Evolutionary conservation across 371 early-diverging fungal species (phyloP), one percentile per base, ranked within the genome.

Genomic region (Rhizomucor miehei): DNA sequence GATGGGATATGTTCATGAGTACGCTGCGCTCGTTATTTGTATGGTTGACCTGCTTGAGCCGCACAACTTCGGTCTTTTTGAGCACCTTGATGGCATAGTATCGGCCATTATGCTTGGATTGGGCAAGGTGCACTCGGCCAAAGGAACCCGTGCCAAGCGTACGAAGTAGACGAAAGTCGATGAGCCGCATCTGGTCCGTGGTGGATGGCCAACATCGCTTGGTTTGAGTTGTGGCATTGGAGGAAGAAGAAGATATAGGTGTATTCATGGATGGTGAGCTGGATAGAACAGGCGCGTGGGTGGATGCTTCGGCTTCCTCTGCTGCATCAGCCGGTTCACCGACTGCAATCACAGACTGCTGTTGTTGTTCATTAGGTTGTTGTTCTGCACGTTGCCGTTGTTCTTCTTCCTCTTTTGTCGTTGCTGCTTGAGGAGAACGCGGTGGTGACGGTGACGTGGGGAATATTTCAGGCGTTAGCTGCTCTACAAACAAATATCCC

Each of bases 61-160:
- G 81, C 35, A 95, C 87, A 83, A 97, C 90, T 54, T 94, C 93
- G 10, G 87, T 85, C 63, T 96, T 97, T 49, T 89, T 88, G 21
- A 97, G 66, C 4, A 94, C 85, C 66, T 97, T 97, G 60, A 97
- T 92, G 8, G 98, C 98, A 68, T 89, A 97, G 40, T 89, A 79
- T 43, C 93, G 93, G 44, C 85, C 77, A 8, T 94, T 96, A 1
- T 89, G 81, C 45, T 81, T 83, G 51, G 94, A 94, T 51, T 82
- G 78, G 0, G 91, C 89, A 11, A 96, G 63, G 55, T 91, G 95
- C 16, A 97, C 97, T 10, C 98, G 90, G 14, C 99, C 99, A 83
- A 99, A 99, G 1, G 99, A 95, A 12, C 99, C 99, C 1, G 97
- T 97, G 11, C 99, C 99, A 23, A 99, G 59, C 16, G 91, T 91